Base-by-base conservation (phyloP, 345 rosid genomes). In the Capsella bursapastoris region DNA sequence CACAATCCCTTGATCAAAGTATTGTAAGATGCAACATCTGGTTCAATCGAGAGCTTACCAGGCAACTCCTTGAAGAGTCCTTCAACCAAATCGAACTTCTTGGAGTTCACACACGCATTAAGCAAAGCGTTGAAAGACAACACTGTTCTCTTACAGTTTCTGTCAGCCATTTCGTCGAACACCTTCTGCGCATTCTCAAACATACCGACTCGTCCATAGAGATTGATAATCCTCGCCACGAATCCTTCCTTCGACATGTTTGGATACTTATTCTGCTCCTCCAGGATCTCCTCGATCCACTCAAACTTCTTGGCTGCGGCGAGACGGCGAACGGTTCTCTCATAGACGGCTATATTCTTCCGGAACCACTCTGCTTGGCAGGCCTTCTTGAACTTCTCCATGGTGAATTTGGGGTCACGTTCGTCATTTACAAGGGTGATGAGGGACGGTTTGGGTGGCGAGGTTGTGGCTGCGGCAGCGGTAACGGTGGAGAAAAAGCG, bases 101-200 rank as follows among this genome's bases (percentile, higher is more conserved):
- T 80, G 2, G 91, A 71, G 64, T 84, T 82, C 38, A 87, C 81
- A 62, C 80, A 87, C 1, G 92, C 94, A 9, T 82, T 84, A 16
- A 88, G 56, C 11, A 92, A 78, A 0, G 90, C 83, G 52, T 90
- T 92, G 77, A 86, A 85, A 10, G 97, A 87, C 76, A 82, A 64
- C 6, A 84, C 84, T 3, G 90, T 82, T 43, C 85, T 87, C 8
- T 74, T 71, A 62, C 91, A 84, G 40, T 82, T 84, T 7, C 83
- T 22, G 1, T 75, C 78, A 1, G 85, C 83, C 93, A 90, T 88
- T 88, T 88, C 90, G 65, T 88, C 93, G 85, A 91, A 88, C 93
- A 89, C 64, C 68, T 84, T 85, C 76, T 76, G 82, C 4, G 93
- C 96, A 38, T 87, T 63, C 45, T 89, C 88, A 47, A 73, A 78